phyloP scores from a whole-genome alignment of 805 yeast species.

The Saturnispora silvae region DNA sequence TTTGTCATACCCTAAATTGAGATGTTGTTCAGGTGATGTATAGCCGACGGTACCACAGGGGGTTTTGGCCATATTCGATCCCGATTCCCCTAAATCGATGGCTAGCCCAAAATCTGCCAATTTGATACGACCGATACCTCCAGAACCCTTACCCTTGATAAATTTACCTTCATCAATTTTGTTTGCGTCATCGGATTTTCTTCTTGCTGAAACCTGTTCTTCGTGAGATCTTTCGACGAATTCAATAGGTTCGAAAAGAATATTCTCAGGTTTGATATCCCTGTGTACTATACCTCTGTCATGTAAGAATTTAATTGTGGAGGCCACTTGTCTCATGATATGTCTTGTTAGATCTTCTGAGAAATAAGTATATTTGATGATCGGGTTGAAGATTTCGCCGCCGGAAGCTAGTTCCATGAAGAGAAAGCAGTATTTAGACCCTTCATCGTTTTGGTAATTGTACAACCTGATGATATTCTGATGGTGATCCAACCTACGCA shows the following conservation, averaged over 20 bases:
- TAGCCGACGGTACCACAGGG: slow-evolving; percentile 74
- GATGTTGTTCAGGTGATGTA: slow-evolving; percentile 63
- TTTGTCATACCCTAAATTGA: slow-evolving; percentile 49
- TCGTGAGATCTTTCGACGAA: slow-evolving; percentile 30
- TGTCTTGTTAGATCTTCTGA: slow-evolving; percentile 63
- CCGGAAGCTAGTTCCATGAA: slow-evolving; percentile 63
- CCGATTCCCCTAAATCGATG: slow-evolving; percentile 32
- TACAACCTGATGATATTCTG: slow-evolving; percentile 48
- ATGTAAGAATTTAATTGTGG: slow-evolving; percentile 60
- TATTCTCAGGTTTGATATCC: slow-evolving; percentile 75
- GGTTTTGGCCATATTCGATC: slow-evolving; percentile 41
- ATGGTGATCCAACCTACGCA: slow-evolving; percentile 55
- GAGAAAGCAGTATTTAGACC: slow-evolving; percentile 43
- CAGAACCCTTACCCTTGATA: slow-evolving; percentile 44
- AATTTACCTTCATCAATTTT: slow-evolving; percentile 57
- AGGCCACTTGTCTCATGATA: slow-evolving; percentile 59
- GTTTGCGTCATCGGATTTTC: slow-evolving; percentile 48
- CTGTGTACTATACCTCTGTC: slow-evolving; percentile 68
- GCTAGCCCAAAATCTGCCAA: slow-evolving; percentile 65
- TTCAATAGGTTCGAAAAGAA: slow-evolving; percentile 50
- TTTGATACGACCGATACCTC: slow-evolving; percentile 52
- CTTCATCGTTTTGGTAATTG: slow-evolving; percentile 40
- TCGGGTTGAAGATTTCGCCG: slow-evolving; percentile 75
- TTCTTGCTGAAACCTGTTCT: slow-evolving; percentile 33
- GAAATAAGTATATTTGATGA: slow-evolving; percentile 68